Evolutionary conservation across 2,329 filamentous ascomycete genomes (phyloP).

Genomic region (Aspergillus sp.): DNA sequence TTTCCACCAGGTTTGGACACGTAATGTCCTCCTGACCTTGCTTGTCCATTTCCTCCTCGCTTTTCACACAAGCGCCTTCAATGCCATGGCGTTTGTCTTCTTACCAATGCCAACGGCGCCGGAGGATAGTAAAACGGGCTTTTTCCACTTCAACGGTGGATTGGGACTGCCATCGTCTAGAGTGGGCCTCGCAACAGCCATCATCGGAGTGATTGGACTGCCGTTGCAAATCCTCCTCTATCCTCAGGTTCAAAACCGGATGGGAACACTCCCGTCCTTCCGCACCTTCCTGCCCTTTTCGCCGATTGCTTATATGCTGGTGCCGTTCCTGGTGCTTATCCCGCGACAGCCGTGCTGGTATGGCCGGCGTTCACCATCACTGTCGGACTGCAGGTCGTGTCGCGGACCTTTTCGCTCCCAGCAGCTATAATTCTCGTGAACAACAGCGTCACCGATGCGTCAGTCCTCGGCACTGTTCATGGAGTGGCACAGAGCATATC

Average conservation of each 20-base stretch:
- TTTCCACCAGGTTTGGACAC: slow-evolving; percentile 46
- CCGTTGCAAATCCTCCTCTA: slow-evolving; percentile 62
- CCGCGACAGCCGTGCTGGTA: slow-evolving; percentile 47
- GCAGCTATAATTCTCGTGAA: slow-evolving; percentile 52
- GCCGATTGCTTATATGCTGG: slow-evolving; percentile 60
- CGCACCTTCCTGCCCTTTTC: slow-evolving; percentile 59
- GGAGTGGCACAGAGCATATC: slow-evolving; percentile 49
- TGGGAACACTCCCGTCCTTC: slow-evolving; percentile 61
- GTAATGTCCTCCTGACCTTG: slow-evolving; percentile 48
- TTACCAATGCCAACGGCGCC: slow-evolving; percentile 51
- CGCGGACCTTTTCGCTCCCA: slow-evolving; percentile 59
- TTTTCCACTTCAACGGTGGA: slow-evolving; percentile 55
- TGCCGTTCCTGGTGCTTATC: slow-evolving; percentile 62
- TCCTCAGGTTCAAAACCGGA: slow-evolving; percentile 54
- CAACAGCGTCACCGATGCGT: slow-evolving; percentile 50
- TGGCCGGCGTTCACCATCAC: slow-evolving; percentile 59
- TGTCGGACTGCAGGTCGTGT: slow-evolving; percentile 59
- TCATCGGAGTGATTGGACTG: slow-evolving; percentile 65
- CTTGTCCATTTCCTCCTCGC: slow-evolving; percentile 60
- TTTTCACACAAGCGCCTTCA: slow-evolving; percentile 67
- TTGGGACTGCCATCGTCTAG: slow-evolving; percentile 60
- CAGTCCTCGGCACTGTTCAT: slow-evolving; percentile 51
- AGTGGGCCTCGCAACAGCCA: slow-evolving; percentile 66
- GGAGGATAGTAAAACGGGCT: slow-evolving; percentile 35
- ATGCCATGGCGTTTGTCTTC: slow-evolving; percentile 68